These are phyloP conservation scores for Chlamydomonas schloesseri DNA, from an alignment of 139 green algal species.

Conservation along the genomic window DNA sequence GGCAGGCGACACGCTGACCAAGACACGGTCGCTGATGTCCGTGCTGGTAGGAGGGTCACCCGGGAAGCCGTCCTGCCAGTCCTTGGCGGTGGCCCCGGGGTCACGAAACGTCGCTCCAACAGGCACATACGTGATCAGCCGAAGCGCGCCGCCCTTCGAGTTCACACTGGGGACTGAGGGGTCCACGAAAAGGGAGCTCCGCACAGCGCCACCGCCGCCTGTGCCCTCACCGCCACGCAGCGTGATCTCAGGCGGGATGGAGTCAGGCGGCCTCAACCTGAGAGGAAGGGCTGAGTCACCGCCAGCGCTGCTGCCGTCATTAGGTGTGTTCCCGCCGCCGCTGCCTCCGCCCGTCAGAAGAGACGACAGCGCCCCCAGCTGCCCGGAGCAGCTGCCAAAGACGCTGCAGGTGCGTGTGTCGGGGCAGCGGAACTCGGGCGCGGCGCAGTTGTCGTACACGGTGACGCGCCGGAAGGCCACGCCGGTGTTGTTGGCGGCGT, in stretches of 20 bases:
- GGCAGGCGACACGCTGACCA: neutral
- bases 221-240: neutral
- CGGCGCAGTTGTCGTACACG: neutral
- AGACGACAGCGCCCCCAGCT: neutral
- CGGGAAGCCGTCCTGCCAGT: neutral
- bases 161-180: neutral
- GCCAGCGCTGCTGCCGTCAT: too few relatives aligned
- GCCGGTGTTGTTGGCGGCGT: neutral
- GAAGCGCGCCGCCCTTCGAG: neutral
- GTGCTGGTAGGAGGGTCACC: neutral
- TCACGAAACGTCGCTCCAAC: neutral
- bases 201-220: neutral
- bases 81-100: neutral
- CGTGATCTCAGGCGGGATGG: neutral
- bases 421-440: neutral
- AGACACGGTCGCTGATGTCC: neutral
- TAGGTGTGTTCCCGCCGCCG: too few relatives aligned
- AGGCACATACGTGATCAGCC: neutral
- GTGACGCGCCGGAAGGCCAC: neutral
- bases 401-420: neutral
- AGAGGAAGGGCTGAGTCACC: too few relatives aligned
- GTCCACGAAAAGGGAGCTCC: neutral
- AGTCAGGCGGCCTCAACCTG: neutral
- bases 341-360: neutral
- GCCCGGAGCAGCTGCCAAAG: neutral